Conservation (phyloP, 176 grass and related monocot species). For the Juncus effusus region DNA sequence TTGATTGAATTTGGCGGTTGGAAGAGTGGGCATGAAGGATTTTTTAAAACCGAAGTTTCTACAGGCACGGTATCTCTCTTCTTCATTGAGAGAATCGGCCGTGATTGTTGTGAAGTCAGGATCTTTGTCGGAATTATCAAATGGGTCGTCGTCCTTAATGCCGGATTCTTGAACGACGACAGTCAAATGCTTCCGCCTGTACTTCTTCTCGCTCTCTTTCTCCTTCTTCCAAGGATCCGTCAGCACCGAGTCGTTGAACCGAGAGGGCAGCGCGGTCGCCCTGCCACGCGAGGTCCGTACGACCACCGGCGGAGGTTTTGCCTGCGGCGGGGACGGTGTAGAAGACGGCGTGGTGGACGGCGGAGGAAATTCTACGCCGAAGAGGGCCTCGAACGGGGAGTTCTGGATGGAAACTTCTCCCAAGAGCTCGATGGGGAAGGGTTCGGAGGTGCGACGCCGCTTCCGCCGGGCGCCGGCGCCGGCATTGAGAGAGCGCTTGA, state of each 20-base stretch:
- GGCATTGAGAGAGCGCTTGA: conserved; percentile 81
- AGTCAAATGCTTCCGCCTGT: conserved; percentile 26
- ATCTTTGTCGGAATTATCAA: conserved; percentile 31
- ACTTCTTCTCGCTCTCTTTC: conserved; percentile 28
- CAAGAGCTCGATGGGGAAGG: conserved; percentile 83
- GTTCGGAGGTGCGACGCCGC: conserved; percentile 47
- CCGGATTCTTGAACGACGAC: background rate
- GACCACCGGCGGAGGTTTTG: conserved; percentile 42
- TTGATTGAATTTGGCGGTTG: background rate
- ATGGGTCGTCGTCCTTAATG: conserved; percentile 18
- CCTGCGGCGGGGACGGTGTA: conserved; percentile 8
- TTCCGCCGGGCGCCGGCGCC: conserved; percentile 41
- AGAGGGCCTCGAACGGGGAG: conserved; percentile 51
- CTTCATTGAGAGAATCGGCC: conserved; percentile 37
- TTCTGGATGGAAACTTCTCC: conserved; percentile 50
- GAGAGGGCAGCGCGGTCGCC: conserved; percentile 62
- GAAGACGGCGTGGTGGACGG: conserved; percentile 22
- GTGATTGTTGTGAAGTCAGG: conserved; percentile 24
- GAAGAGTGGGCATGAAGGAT: conserved; percentile 10
- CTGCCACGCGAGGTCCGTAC: conserved; percentile 75
- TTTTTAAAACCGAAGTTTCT: conserved; percentile 56
- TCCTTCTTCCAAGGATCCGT: conserved; percentile 90
- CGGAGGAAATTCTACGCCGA: conserved; percentile 37
- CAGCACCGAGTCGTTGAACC: conserved; percentile 90
- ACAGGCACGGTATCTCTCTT: conserved; percentile 38